These are phyloP conservation scores for Penicillium sp. DNA, from an alignment of 2,329 filamentous ascomycete species.

Conservation along the genomic window DNA sequence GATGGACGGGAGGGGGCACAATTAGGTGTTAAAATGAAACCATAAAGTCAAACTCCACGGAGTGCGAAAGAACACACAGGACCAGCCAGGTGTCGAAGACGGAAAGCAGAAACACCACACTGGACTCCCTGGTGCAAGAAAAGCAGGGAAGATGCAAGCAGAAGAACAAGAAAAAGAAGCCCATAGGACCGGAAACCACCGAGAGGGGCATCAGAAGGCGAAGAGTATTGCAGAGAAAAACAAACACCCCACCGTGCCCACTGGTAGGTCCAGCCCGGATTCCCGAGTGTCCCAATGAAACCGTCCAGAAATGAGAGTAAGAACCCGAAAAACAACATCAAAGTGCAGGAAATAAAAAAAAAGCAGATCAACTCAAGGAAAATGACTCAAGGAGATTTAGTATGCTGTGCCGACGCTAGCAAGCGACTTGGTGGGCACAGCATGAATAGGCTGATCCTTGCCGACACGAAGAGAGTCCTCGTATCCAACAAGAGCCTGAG, in stretches of 20 bases:
- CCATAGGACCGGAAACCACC: slow-evolving; percentile 33
- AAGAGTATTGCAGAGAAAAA: slow-evolving; percentile 29
- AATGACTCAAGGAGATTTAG: slow-evolving; percentile 29
- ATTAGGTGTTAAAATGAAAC: slow-evolving; percentile 36
- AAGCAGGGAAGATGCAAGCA: slow-evolving; percentile 34
- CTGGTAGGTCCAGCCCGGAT: slow-evolving; percentile 38
- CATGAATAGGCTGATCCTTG: slow-evolving; percentile 45
- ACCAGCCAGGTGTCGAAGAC: slow-evolving; percentile 48
- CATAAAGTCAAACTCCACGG: slow-evolving; percentile 38
- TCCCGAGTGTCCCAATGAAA: slow-evolving; percentile 45
- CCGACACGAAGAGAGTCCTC: slow-evolving; percentile 63
- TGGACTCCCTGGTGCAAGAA: slow-evolving; percentile 46
- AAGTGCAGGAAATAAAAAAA: slow-evolving; percentile 24
- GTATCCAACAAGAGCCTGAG: slow-evolving; percentile 90
- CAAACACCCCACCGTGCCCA: slow-evolving; percentile 37
- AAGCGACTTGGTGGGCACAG: slow-evolving; percentile 47
- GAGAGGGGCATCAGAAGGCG: slow-evolving; percentile 33
- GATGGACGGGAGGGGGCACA: slow-evolving; percentile 31
- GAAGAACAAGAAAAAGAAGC: slow-evolving; percentile 24
- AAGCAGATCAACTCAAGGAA: slow-evolving; percentile 20
- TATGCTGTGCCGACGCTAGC: slow-evolving; percentile 46
- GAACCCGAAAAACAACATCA: slow-evolving; percentile 31
- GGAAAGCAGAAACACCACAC: slow-evolving; percentile 44
- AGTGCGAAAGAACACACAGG: slow-evolving; percentile 48
- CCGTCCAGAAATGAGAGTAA: slow-evolving; percentile 36